These are phyloP conservation scores for Phytophthora litchii DNA, from an alignment of 352 stramenopile genomes.

Conservation along the genomic window DNA sequence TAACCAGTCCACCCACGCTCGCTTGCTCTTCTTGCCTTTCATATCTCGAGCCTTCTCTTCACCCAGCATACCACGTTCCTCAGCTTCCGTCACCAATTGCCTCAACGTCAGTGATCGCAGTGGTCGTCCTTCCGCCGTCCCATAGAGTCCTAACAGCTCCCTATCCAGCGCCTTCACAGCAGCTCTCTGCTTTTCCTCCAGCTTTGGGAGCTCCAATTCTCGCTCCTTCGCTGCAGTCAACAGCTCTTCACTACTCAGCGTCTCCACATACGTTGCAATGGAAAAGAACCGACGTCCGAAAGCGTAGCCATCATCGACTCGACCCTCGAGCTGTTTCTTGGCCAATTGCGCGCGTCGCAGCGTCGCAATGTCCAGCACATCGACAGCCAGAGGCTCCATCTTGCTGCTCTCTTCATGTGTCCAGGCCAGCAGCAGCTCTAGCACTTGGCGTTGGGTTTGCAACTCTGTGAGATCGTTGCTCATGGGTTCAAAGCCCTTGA, in stretches of 20 bases:
- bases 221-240: slow-evolving; percentile 35
- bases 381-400: not conserved
- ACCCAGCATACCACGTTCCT: slow-evolving; percentile 44
- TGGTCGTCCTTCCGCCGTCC: slow-evolving; percentile 48
- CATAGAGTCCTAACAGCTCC: slow-evolving; percentile 58
- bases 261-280: slow-evolving; percentile 56
- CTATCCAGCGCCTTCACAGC: slow-evolving; percentile 57
- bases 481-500: slow-evolving; percentile 48
- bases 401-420: slow-evolving; percentile 15
- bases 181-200: slow-evolving; percentile 40
- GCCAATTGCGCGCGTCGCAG: slow-evolving; percentile 38
- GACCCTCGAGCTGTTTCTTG: slow-evolving; percentile 49
- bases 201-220: slow-evolving; percentile 29
- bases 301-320: slow-evolving; percentile 60
- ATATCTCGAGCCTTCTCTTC: slow-evolving; percentile 38
- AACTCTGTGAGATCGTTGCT: slow-evolving; percentile 33
- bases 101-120: slow-evolving; percentile 64
- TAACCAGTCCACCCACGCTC: slow-evolving; percentile 59
- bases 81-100: slow-evolving; percentile 64
- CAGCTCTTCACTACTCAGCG: slow-evolving; percentile 53
- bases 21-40: slow-evolving; percentile 69
- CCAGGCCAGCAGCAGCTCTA: slow-evolving; percentile 52
- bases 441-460: slow-evolving; percentile 45
- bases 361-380: slow-evolving; percentile 22
- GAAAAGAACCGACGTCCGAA: slow-evolving; percentile 71